Evolutionary conservation across 257 asterid species (phyloP).

Genomic region (Forsythia suspensa): DNA sequence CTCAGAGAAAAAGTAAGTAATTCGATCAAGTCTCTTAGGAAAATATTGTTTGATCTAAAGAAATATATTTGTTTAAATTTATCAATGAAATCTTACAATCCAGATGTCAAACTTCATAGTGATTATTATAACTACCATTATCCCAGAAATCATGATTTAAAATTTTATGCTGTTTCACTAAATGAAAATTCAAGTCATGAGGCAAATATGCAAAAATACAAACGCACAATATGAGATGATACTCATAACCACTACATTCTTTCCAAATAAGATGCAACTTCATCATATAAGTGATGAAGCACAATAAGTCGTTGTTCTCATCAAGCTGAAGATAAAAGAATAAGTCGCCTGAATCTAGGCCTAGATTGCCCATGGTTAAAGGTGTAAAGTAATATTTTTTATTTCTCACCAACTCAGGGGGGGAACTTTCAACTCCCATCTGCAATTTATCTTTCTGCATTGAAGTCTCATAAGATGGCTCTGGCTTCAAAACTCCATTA

Average conservation of each 20-base stretch:
- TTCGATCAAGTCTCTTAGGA: not conserved
- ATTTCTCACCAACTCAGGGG: not conserved
- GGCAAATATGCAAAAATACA: not conserved
- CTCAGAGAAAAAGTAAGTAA: not conserved
- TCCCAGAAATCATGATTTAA: not conserved
- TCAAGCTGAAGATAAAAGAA: not conserved
- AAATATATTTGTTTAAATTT: not conserved
- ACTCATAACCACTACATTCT: not conserved
- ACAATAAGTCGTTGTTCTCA: not conserved
- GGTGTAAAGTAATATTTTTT: not conserved
- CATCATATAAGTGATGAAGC: not conserved
- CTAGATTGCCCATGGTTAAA: not conserved
- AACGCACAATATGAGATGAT: no score
- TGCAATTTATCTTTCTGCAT: slow-evolving; percentile 23
- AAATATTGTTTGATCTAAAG: not conserved
- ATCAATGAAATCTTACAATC: not conserved
- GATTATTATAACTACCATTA: not conserved
- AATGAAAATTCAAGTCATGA: not conserved
- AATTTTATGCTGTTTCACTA: not conserved
- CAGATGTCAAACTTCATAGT: not conserved
- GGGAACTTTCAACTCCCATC: not conserved
- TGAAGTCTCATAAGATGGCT: slow-evolving; percentile 21
- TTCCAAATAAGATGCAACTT: not conserved
- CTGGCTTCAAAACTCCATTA: slow-evolving; percentile 25
- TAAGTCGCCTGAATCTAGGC: not conserved